These are phyloP conservation scores for Boechera divaricarpa DNA, from an alignment of 345 rosid genomes.

Conservation along the genomic window DNA sequence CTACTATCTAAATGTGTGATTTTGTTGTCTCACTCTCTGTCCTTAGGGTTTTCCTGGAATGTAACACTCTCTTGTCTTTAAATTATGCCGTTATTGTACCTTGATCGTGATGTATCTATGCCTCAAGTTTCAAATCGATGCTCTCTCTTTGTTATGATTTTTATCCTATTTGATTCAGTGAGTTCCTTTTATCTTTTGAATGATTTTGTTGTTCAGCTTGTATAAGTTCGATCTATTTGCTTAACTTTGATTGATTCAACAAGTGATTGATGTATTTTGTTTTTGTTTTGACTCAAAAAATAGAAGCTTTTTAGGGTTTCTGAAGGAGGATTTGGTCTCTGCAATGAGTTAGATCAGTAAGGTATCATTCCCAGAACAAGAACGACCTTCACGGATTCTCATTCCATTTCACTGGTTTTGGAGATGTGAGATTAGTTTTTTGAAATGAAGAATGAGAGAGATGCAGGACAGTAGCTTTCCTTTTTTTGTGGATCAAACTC, in stretches of 20 bases:
- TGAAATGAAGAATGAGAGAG: slow-evolving; percentile 7
- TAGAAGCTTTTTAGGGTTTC: slow-evolving; percentile 9
- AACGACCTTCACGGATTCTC: not conserved
- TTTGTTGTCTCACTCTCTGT: slow-evolving; percentile 12
- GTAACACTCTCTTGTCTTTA: slow-evolving; percentile 16
- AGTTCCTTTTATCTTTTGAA: not conserved
- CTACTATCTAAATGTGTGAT: slow-evolving; percentile 2
- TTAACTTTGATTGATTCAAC: slow-evolving; percentile 15
- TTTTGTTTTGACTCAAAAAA: not conserved
- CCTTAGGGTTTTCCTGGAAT: slow-evolving; percentile 11
- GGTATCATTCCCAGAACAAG: not conserved
- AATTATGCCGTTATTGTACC: slow-evolving; percentile 18
- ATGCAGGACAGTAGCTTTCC: slow-evolving; percentile 8
- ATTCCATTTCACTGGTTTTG: not conserved
- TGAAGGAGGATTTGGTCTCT: slow-evolving; percentile 18
- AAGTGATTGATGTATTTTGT: slow-evolving; percentile 13
- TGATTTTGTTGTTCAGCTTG: not conserved
- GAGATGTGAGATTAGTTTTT: slow-evolving; percentile 4
- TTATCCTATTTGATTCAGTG: not conserved
- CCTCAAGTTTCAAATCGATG: slow-evolving; percentile 22
- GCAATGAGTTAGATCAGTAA: slow-evolving; percentile 15
- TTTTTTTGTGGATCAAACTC: slow-evolving; percentile 32
- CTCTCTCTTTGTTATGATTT: slow-evolving; percentile 6
- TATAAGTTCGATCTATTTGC: not conserved
- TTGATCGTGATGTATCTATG: slow-evolving; percentile 33